Evolutionary conservation across 2,329 filamentous ascomycete species (phyloP), one percentile per base, ranked within the genome.

Genomic region (Penicillium psychrosexuale): DNA sequence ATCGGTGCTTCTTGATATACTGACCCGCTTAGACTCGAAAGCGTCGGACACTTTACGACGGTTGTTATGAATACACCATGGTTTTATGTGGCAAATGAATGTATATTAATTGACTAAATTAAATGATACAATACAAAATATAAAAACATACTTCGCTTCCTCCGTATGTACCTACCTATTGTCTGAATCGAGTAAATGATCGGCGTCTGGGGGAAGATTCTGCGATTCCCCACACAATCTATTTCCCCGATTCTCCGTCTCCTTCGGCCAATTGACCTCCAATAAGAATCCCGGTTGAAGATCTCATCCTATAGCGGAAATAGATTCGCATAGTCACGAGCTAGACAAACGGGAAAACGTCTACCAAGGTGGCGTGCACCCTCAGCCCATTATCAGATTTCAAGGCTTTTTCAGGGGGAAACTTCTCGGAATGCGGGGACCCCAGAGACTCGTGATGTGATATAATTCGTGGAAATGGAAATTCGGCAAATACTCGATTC

Each of bases 21-120:
- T 78, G 30, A 72, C 75, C 3, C 62, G 73, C 13, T 60, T 78
- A 5, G 74, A 78, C 40, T 77, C 75, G 0, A 77, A 75, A 46
- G 75, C 76, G 3, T 78, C 75, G 0, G 74, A 77, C 63, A 70
- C 74, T 1, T 58, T 78, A 3, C 66, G 58, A 8, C 47, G 56
- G 9, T 51, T 53, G 15, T 15, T 58, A 27, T 60, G 34, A 57
- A 39, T 19, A 30, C 27, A 1, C 22, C 22, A 40, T 27, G 8
- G n/a, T 19, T 3, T 0, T 40, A 27, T n/a, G 22, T 6, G 8
- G 11, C 13, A 19, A 15, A 8, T 27, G 2, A 36, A 3, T 22
- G 8, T 13, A 13, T 33, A 11, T 22, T 12, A 19, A 19, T 15
- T 47, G n/a, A 39, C 19, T 5, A 15, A 28, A 17, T 28, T 12